Evolutionary conservation across 2,329 filamentous ascomycete species (phyloP), one percentile per base, ranked within the genome.

Genomic region (Aspergillus fumigatiaffinis): DNA sequence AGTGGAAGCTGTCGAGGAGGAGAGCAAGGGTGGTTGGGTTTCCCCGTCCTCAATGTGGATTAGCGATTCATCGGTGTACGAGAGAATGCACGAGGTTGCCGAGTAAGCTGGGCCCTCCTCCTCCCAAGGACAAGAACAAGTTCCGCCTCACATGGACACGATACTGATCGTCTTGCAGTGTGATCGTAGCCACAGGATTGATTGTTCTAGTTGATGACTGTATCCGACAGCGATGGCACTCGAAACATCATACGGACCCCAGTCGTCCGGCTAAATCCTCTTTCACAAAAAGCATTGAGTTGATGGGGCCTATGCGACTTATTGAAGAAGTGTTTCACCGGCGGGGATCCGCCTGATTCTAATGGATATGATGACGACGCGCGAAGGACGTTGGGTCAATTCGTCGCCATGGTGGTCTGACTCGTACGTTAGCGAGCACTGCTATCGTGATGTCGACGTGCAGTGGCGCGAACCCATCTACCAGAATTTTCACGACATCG

Each of bases 21-120:
- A 87, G 64, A 80, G 79, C 51, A 90, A 90, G 63, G 92, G 92
- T 52, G 91, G 90, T 56, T 97, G 93, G 92, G 82, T 97, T 25
- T 90, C 91, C 55, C 92, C 91, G 4, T 95, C 89, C 71, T 90
- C 90, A 66, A 87, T 97, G 86, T 92, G 91, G 86, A 91, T 97
- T 71, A 90, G 84, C 66, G 91, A 96, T 72, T 77, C 84, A 58
- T 81, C 80, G 17, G 81, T 94, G 58, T 80, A 94, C 63, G 79
- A 83, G 32, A 86, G 84, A 64, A 79, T 85, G 71, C 89, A 88
- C 51, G 92, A 96, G 71, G 85, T 95, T 68, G 90, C 91, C 60
- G 92, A 97, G 91, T 95, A 85, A 83, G 86, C 84, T 48, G 17
- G 20, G 42, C 47, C 49, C 41, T 29, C 26, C 26, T 38, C 56